Evolutionary conservation across 352 stramenopile genomes (phyloP).

Genomic region (Blastocystis sp.): DNA sequence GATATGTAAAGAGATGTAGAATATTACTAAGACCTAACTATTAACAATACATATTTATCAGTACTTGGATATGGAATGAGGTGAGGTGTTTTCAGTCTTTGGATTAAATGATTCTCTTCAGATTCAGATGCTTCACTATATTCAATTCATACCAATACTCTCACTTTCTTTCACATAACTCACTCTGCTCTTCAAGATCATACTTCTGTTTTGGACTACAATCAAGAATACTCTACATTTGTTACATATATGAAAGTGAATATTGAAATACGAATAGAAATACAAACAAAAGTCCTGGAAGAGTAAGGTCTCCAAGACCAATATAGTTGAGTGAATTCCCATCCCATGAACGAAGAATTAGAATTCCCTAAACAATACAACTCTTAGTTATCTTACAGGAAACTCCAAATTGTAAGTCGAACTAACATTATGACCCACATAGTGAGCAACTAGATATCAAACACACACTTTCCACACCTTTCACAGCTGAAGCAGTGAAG

Average conservation of each 20-base stretch:
- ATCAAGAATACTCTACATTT: no score
- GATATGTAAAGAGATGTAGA: background rate
- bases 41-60: background rate
- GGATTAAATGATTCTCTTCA: background rate
- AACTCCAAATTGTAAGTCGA: slow-evolving; percentile 1
- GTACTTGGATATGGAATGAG: background rate
- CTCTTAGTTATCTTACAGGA: background rate
- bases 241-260: no score
- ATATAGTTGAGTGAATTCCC: background rate
- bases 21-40: background rate
- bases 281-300: background rate
- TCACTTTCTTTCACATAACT: background rate
- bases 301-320: background rate
- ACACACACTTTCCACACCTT: background rate
- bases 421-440: background rate
- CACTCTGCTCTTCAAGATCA: background rate
- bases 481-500: background rate
- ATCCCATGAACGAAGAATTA: background rate
- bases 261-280: slow-evolving; percentile 19
- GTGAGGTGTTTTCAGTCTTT: background rate
- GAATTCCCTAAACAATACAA: background rate
- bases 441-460: background rate
- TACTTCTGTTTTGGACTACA: background rate
- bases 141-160: background rate
- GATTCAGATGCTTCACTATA: background rate